Base-by-base conservation (phyloP, 2,329 filamentous ascomycete species). In the Phialemoniopsis sp. region DNA sequence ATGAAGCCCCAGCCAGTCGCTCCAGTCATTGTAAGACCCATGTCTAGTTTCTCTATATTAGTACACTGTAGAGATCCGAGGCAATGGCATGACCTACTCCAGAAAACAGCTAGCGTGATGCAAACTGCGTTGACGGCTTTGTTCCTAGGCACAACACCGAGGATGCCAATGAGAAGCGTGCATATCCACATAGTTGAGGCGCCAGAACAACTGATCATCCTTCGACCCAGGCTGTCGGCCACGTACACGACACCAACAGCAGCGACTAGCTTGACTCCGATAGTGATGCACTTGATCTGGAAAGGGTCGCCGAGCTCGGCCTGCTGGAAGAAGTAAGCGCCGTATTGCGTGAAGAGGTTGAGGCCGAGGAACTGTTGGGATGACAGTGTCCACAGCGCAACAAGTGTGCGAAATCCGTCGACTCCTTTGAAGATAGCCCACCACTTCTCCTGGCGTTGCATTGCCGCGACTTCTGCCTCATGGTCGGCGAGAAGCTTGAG, bases 301-400 rank as follows among this genome's bases (percentile, higher is more conserved):
- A 54, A 52, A 0, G 50, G 50, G 7, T 53, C 44, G 4, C 36
- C 26, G 0, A 54, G 30, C 3, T 57, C 58, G 9, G 56, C 56
- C 34, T 59, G 57, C 34, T 58, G 53, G 29, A 60, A 61, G 33
- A 60, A 61, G 39, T 57, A 61, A 4, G 42, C 41, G 8, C 41
- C 49, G 30, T 45, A 52, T 2, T 42, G 47, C 8, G 36, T 39
- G 28, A 50, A 48, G 8, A 53, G 39, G 16, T 42, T 43, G n/a
- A 50, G 36, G 5, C 50, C 49, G 13, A 51, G 41, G 36, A 49
- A 47, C 21, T 51, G 48, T 36, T 40, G 45, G 4, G 46, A 38
- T 8, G 48, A 31, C 21, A 47, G 36, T 2, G 55, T 51, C 52
- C 54, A 60, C 13, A 50, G 37, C 3, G 59, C 46, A 8, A 54